Percentiles rank a stretch among this genome's conserved stretches.
These are phyloP conservation scores for Guillardia theta DNA, from an alignment of 78 protist species.

Conservation along the genomic window DNA sequence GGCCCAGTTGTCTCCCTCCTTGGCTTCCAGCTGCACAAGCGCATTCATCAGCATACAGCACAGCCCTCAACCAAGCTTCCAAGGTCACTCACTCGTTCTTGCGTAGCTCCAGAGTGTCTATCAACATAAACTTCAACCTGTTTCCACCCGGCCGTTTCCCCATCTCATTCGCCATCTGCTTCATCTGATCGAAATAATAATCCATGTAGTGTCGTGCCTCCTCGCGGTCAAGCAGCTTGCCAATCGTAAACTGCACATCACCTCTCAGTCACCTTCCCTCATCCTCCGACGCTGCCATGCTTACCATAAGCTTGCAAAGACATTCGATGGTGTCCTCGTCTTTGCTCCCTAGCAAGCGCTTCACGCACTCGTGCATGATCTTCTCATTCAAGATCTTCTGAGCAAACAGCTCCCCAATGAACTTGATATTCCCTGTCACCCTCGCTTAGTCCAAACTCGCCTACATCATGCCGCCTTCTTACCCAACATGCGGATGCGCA, in stretches of 20 bases:
- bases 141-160: not conserved
- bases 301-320: conserved; percentile 21
- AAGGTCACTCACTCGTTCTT: not conserved
- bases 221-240: conserved; percentile 24
- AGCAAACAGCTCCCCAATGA: conserved; percentile 53
- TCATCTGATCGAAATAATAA: not conserved
- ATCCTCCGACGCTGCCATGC: too few relatives aligned
- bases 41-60: not conserved
- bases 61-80: too few relatives aligned
- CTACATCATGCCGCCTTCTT: not conserved
- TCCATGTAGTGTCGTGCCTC: conserved; percentile 43
- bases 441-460: not conserved
- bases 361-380: conserved; percentile 45
- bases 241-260: too few relatives aligned
- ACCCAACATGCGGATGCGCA: conserved; percentile 10
- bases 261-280: too few relatives aligned
- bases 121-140: conserved; percentile 14
- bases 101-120: not conserved
- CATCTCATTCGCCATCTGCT: not conserved
- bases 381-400: conserved; percentile 21
- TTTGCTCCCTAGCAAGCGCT: not conserved
- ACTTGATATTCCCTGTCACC: conserved; percentile 48
- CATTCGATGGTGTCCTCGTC: conserved; percentile 34
- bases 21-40: not conserved
- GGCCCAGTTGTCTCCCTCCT: not conserved